Conservation (phyloP, 371 early-diverging fungal genomes). For the Mortierella sp. region DNA sequence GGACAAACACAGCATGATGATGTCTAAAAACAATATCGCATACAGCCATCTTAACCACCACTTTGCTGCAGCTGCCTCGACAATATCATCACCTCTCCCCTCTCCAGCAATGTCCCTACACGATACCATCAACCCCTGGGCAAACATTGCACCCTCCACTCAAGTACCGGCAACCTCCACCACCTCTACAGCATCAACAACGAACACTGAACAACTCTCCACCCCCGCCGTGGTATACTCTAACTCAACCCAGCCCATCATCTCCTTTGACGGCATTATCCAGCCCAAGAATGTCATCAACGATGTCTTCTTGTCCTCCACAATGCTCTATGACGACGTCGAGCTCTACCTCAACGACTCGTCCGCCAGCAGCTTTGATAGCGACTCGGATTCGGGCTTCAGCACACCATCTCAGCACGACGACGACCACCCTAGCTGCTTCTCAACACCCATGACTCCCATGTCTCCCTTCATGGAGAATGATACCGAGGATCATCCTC, state of each 20-base stretch:
- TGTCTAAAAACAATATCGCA: constrained; percentile 55
- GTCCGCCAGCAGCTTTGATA: constrained; percentile 48
- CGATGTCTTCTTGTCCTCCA: constrained; percentile 56
- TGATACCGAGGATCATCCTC: constrained; percentile 45
- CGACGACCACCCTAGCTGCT: constrained; percentile 42
- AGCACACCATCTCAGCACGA: constrained; percentile 50
- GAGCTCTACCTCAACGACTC: constrained; percentile 52
- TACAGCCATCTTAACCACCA: constrained; percentile 40
- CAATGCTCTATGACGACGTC: constrained; percentile 56
- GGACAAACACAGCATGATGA: constrained; percentile 31
- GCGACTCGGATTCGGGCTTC: constrained; percentile 57
- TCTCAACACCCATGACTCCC: constrained; percentile 57
- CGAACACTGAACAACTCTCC: constrained; percentile 27
- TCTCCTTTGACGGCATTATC: constrained; percentile 46
- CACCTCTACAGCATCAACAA: constrained; percentile 11
- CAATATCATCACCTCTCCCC: constrained; percentile 57
- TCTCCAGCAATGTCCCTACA: constrained; percentile 55
- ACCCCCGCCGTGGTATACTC: constrained; percentile 56
- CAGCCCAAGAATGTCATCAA: constrained; percentile 60
- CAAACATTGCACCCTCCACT: constrained; percentile 33
- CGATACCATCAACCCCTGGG: constrained; percentile 56
- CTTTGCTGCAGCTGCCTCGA: constrained; percentile 55
- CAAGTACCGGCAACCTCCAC: constrained; percentile 19
- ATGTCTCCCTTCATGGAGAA: constrained; percentile 58
- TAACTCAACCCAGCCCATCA: constrained; percentile 46